phyloP scores from a whole-genome alignment of 768 basidiomycete genomes.

The Suillus decipiens region DNA sequence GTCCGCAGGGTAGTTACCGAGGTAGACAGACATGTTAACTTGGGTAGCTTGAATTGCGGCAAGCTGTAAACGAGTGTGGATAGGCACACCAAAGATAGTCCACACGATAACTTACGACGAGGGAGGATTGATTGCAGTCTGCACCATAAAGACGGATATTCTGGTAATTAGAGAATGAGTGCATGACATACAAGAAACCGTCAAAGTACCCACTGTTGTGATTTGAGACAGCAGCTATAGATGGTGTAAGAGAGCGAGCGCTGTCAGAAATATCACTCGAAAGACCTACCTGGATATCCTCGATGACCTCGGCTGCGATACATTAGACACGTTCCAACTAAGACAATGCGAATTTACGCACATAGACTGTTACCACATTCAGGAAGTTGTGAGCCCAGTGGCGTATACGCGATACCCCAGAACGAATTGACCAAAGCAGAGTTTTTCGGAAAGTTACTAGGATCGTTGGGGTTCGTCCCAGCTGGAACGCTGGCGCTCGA shows the following conservation, averaged over 20 bases:
- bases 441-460: constrained; percentile 77
- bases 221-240: constrained; percentile 79
- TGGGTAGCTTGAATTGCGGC: constrained; percentile 91
- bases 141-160: constrained; percentile 84
- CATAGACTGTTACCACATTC: constrained; percentile 58
- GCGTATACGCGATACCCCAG: constrained; percentile 89
- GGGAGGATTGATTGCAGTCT: constrained; percentile 80
- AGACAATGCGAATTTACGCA: constrained; percentile 23
- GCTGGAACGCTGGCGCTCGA: constrained; percentile 16
- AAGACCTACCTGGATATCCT: constrained; percentile 64
- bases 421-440: constrained; percentile 69
- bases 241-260: constrained; percentile 13
- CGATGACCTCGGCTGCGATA: constrained; percentile 53
- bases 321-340: background rate
- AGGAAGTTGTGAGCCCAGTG: constrained; percentile 69
- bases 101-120: constrained; percentile 52
- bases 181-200: background rate
- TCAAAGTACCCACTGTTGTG: constrained; percentile 47
- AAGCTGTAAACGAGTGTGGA: constrained; percentile 41
- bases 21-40: constrained; percentile 78
- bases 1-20: constrained; percentile 68
- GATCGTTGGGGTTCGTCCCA: constrained; percentile 59
- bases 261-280: constrained; percentile 3
- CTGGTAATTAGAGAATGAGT: constrained; percentile 25
- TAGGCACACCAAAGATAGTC: background rate